A percentile compares a stretch with the other conserved stretches of the same genome.
These are phyloP conservation scores for Trichophyton equinum DNA, from an alignment of 2,329 filamentous ascomycete species.

Conservation along the genomic window DNA sequence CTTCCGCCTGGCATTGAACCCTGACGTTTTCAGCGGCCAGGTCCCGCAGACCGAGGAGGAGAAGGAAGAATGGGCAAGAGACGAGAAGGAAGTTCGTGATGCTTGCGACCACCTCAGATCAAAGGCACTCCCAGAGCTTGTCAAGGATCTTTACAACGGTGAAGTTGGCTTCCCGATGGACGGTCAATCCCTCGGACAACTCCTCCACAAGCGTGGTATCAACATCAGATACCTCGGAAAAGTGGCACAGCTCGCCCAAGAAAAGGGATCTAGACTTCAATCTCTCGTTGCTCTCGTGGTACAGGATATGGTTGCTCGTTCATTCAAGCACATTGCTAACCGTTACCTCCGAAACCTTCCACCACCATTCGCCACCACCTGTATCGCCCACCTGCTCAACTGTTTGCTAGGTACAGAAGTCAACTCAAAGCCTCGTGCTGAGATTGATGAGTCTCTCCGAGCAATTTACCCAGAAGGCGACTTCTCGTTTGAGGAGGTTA, in stretches of 20 bases:
- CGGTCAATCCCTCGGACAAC: conserved; percentile 73
- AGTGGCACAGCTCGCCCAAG: conserved; percentile 56
- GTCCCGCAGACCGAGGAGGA: conserved; percentile 80
- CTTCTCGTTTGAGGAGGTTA: conserved; percentile 66
- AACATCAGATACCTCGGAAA: conserved; percentile 93
- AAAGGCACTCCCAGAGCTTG: conserved; percentile 68
- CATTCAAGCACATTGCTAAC: conserved; percentile 85
- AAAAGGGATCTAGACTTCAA: conserved; percentile 56
- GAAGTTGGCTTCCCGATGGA: conserved; percentile 98
- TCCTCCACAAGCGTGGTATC: conserved; percentile 93
- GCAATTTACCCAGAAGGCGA: conserved; percentile 69
- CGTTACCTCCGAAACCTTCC: conserved; percentile 69
- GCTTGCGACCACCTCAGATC: conserved; percentile 67
- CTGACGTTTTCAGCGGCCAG: conserved; percentile 90
- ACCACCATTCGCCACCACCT: conserved; percentile 64
- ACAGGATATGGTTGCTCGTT: conserved; percentile 89
- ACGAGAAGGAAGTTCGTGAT: conserved; percentile 78
- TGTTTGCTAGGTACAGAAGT: conserved; percentile 70
- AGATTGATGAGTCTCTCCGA: conserved; percentile 62
- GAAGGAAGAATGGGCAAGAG: conserved; percentile 66
- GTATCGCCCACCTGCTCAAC: conserved; percentile 79
- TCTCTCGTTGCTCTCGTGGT: conserved; percentile 65
- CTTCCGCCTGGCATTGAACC: conserved; percentile 82
- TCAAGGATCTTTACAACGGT: conserved; percentile 78
- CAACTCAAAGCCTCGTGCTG: conserved; percentile 64